Base-by-base conservation (phyloP, 2,329 filamentous ascomycete genomes). In the Colletotrichum cuscutae region DNA sequence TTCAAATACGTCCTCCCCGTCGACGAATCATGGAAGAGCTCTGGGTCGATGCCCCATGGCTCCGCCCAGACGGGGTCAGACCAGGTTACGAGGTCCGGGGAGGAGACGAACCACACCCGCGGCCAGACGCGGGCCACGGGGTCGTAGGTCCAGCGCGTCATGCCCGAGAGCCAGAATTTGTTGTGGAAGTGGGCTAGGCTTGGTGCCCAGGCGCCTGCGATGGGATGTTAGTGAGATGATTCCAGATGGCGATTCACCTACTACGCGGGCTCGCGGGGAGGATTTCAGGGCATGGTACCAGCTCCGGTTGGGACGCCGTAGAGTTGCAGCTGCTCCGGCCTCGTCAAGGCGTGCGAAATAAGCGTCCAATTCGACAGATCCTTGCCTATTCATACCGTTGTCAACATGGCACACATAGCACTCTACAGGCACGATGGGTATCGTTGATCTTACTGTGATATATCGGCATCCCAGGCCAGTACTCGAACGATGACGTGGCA, bases 401-500 rank as follows among this genome's bases (percentile, higher is more conserved):
- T 24, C 5, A 53, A n/a, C n/a, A 32, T 26, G 37, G 13, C 6
- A 42, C 13, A 19, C 1, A 42, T 3, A 8, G 13, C 5, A 42
- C 37, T 19, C 3, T 7, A 5, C 2, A 42, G 37, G 37, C 15
- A 7, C 37, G 13, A 12, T 42, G 37, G 37, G 35, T 7, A 15
- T 15, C 30, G n/a, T 30, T 13, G 12, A 11, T 30, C 63, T 32
- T 53, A 68, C 68, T 71, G 62, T 89, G 85, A 73, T 89, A 87
- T 57, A 89, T 86, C 4, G 86, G 86, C 2, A 85, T 83, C 0
- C 86, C 87, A 0, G 87, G 87, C 68, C 85, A 88, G 78, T 84
- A 88, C 77, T 89, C 87, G 71, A 89, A 89, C 0, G 86, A 86
- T 1, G 87, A 89, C 2, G 86, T 89, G 5, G 85, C 85, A 26